These are phyloP conservation scores for Epichloe elymi DNA, from an alignment of 2,329 filamentous ascomycete species.

Conservation along the genomic window DNA sequence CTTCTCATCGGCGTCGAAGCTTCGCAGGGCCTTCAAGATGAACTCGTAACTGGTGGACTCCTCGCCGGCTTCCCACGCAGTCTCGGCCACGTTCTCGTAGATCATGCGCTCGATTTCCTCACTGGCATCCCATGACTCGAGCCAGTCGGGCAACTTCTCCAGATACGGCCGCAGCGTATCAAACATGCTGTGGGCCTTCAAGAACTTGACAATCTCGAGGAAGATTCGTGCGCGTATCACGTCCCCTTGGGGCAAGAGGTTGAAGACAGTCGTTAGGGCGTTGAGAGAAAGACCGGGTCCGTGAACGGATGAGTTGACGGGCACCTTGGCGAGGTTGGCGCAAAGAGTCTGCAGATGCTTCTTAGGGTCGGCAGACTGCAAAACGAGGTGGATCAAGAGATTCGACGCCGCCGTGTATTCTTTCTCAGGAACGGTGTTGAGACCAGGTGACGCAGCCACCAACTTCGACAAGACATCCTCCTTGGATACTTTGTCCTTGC, in stretches of 20 bases:
- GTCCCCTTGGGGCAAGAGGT: constrained; percentile 66
- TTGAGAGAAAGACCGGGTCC: constrained; percentile 77
- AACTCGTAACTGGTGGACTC: constrained; percentile 56
- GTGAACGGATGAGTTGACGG: constrained; percentile 74
- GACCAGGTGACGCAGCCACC: constrained; percentile 60
- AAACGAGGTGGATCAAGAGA: constrained; percentile 83
- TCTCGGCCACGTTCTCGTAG: constrained; percentile 69
- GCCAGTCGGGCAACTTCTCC: constrained; percentile 70
- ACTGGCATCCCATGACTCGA: constrained; percentile 69
- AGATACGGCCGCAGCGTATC: constrained; percentile 76
- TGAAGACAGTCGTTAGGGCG: constrained; percentile 91
- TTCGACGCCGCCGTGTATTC: constrained; percentile 96
- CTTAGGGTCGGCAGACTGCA: constrained; percentile 73
- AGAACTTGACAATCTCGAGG: constrained; percentile 72
- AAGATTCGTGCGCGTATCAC: constrained; percentile 83
- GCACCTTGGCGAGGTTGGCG: constrained; percentile 75
- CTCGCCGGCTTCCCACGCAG: constrained; percentile 66
- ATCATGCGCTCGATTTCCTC: constrained; percentile 75
- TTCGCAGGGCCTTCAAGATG: constrained; percentile 47
- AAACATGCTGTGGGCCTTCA: constrained; percentile 63
- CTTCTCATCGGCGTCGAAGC: constrained; percentile 43
- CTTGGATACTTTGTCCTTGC: constrained; percentile 53
- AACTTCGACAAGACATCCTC: constrained; percentile 85
- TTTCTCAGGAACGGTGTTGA: constrained; percentile 86
- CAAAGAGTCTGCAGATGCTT: constrained; percentile 82